phyloP scores from a whole-genome alignment of 2,329 filamentous ascomycete genomes.

The Botrytis fabae region DNA sequence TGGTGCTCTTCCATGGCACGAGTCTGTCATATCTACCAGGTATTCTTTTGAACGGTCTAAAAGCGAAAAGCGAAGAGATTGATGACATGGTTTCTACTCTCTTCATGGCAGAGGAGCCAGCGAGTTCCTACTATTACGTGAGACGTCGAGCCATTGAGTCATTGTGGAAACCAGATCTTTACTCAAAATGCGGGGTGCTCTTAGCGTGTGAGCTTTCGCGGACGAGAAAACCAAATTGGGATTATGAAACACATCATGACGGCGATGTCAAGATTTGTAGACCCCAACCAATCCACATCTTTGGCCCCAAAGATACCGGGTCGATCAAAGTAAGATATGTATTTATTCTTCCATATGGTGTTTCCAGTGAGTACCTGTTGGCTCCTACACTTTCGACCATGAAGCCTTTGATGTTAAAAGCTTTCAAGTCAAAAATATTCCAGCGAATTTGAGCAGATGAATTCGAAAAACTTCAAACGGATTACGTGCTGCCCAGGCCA shows the following conservation, averaged over 20 bases:
- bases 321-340: not conserved
- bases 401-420: not conserved
- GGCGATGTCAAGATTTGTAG: not conserved
- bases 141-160: not conserved
- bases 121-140: not conserved
- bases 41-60: not conserved
- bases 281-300: not conserved
- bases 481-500: not conserved
- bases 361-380: too few relatives aligned
- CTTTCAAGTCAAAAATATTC: not conserved
- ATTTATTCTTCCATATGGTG: not conserved
- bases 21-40: not conserved
- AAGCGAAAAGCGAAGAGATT: not conserved
- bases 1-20: not conserved
- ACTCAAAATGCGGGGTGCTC: not conserved
- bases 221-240: not conserved
- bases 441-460: not conserved
- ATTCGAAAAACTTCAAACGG: not conserved
- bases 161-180: not conserved
- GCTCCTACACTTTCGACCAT: not conserved
- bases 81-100: not conserved
- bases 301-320: not conserved
- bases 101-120: not conserved
- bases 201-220: not conserved
- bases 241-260: not conserved